phyloP scores from a whole-genome alignment of 352 stramenopile species.

The Globisporangium ultimum region DNA sequence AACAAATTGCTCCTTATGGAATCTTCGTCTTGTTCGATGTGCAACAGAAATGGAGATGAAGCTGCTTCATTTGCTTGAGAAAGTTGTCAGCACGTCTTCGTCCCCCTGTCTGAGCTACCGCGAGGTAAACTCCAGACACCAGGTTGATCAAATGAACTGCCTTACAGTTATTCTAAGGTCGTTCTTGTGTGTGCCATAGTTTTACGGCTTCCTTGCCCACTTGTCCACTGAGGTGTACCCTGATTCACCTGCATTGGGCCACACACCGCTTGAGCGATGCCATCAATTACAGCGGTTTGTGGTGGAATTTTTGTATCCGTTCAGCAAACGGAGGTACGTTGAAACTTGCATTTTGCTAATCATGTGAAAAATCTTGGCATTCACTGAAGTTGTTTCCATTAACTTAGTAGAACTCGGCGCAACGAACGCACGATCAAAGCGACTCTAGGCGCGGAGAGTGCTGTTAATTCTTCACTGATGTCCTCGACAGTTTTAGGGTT shows the following conservation, averaged over 20 bases:
- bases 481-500: neutral
- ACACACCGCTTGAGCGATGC: neutral
- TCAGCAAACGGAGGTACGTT: constrained; percentile 7
- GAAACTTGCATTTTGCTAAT: neutral
- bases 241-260: neutral
- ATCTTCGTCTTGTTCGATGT: neutral
- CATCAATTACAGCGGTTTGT: constrained; percentile 1
- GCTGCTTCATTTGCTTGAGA: constrained; percentile 4
- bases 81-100: constrained; percentile 1
- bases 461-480: neutral
- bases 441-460: neutral
- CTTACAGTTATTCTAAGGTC: too few species aligned
- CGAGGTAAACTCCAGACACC: constrained; percentile 1
- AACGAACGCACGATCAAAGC: neutral
- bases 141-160: neutral
- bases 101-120: constrained; percentile 1
- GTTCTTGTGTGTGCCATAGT: neutral
- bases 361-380: neutral
- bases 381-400: neutral
- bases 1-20: neutral
- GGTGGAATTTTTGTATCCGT: constrained; percentile 9
- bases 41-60: constrained; percentile 8
- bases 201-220: constrained; percentile 2
- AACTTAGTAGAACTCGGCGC: neutral
- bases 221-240: constrained; percentile 1